Conservation (phyloP, 306 rosid genomes). For the Prunus mira region DNA sequence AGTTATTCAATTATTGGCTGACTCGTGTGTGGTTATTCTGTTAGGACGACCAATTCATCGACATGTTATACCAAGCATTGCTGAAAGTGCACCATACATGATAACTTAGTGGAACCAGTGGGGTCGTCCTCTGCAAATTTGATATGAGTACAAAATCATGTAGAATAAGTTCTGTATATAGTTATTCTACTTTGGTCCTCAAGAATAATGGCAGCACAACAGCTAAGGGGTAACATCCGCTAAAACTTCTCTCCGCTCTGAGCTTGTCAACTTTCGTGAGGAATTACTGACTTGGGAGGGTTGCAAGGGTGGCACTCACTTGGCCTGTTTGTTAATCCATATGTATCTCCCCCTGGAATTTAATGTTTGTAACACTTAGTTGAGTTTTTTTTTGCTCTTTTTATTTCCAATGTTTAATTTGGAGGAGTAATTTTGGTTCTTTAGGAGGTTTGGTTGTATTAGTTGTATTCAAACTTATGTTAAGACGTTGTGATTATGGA, state of each 20-base stretch:
- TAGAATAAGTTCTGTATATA: constrained; percentile 46
- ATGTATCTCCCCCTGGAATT: constrained; percentile 9
- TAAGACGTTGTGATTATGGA: neutral
- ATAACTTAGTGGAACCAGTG: constrained; percentile 11
- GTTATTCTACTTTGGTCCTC: constrained; percentile 10
- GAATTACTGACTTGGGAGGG: constrained; percentile 1
- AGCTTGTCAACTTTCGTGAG: neutral
- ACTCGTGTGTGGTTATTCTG: constrained; percentile 21
- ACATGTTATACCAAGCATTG: constrained; percentile 65
- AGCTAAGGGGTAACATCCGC: constrained; percentile 1
- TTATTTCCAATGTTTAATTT: constrained; percentile 7
- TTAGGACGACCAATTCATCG: constrained; percentile 87
- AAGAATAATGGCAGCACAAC: constrained; percentile 25
- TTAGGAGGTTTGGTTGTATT: constrained; percentile 10
- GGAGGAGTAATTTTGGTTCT: constrained; percentile 10
- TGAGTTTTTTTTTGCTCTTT: constrained; percentile 5
- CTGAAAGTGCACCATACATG: constrained; percentile 57
- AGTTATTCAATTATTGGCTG: constrained; percentile 8
- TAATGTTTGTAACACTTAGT: constrained; percentile 16
- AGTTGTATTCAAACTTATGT: constrained; percentile 10
- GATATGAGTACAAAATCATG: constrained; percentile 25
- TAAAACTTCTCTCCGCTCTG: neutral
- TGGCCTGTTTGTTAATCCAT: constrained; percentile 7
- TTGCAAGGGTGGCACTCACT: constrained; percentile 17
- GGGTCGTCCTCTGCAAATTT: constrained; percentile 13